Base-by-base conservation (phyloP, 192 early-diverging fungal genomes). In the Dispira parvispora region DNA sequence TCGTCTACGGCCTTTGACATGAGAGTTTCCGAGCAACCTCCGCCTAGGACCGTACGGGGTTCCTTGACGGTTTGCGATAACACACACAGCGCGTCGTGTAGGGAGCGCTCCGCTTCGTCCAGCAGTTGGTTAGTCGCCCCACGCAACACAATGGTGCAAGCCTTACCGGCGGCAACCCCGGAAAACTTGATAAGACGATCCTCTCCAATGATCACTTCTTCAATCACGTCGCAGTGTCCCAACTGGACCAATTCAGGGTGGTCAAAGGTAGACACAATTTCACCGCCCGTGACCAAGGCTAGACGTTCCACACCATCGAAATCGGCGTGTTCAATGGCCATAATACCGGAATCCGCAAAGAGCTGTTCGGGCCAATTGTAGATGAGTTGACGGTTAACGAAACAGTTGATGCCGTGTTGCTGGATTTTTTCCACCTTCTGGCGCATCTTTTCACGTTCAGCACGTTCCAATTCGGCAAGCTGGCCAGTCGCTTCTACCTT, bases 321-420 rank as follows among this genome's bases (percentile, higher is more conserved):
- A 69, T 99, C 94, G 26, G 96, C 96, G 71, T 99, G 96, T 72
- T 99, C 96, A 63, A 99, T 99, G 52, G 89, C 86, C 79, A 89
- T 86, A 71, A 99, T 87, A 21, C 90, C 89, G 50, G 91, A 80
- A 70, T 99, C 96, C n/a, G 92, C 96, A 76, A 99, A 90, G 46
- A 99, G 81, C 75, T 93, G 91, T 76, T 99, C 96, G 53, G 96
- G 96, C 90, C 91, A 99, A 85, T 99, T 99, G 80, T 99, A 99
- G 67, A 99, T 99, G 43, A 99, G 77, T 72, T 99, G 96, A 66
- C 96, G 90, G 83, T 99, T 99, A 60, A 99, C 94, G 78, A 99
- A 99, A 69, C 94, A 96, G 75, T 96, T 99, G 76, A 99, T 96
- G 3, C 92, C 92, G 71, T 94, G 90, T 2, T 81, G 82, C 67